Evolutionary conservation across 257 asterid genomes (phyloP).

Genomic region (Solanum tarijense): DNA sequence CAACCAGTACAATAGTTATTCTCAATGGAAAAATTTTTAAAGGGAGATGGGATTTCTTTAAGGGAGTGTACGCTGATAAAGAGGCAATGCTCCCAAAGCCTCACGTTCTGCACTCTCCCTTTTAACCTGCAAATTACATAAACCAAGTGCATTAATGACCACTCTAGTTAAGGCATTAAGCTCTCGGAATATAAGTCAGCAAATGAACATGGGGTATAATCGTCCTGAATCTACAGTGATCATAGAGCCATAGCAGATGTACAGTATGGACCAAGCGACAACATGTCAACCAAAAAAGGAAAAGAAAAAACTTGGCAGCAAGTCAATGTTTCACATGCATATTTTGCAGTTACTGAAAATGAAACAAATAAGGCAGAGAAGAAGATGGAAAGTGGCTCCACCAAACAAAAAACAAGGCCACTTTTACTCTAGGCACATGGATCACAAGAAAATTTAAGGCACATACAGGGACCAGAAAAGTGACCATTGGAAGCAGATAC

Average conservation of each 20-base stretch:
- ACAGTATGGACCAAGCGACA: not conserved
- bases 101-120: conserved; percentile 86
- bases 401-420: not conserved
- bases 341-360: not conserved
- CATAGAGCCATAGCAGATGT: not conserved
- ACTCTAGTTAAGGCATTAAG: not conserved
- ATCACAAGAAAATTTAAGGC: not conserved
- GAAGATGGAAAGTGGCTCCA: not conserved
- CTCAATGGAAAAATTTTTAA: not conserved
- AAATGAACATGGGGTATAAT: not conserved
- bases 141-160: not conserved
- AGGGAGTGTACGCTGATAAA: conserved; percentile 84
- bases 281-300: not conserved
- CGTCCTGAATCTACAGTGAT: not conserved
- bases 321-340: not conserved
- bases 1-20: not conserved
- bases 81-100: conserved; percentile 93
- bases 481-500: not conserved
- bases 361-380: not conserved
- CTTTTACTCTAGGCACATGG: not conserved
- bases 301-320: not conserved
- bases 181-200: not conserved
- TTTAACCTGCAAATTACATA: conserved; percentile 47
- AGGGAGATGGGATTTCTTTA: conserved; percentile 15
- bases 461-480: not conserved